Percentiles rank a stretch among this genome's conserved stretches.
Evolutionary conservation across 495 filamentous ascomycete genomes (phyloP).

Genomic region (Niebla homalea): DNA sequence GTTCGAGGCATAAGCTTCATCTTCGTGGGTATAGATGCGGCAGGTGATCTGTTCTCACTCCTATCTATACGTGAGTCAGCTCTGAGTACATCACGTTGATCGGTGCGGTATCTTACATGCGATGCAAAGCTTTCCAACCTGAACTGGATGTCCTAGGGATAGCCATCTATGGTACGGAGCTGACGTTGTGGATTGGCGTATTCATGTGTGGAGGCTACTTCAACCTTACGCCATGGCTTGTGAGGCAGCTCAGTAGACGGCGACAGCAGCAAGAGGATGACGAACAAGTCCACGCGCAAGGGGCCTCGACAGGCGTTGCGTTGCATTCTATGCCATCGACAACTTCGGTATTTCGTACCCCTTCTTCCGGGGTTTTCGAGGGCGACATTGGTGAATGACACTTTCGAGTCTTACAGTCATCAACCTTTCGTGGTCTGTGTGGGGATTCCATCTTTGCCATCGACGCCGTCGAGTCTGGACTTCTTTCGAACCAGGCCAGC

Average conservation of each 20-base stretch:
- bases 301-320: conserved; percentile 18
- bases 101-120: background rate
- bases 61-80: conserved; percentile 34
- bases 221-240: conserved; percentile 42
- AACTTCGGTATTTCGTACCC: conserved; percentile 42
- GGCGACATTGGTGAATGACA: background rate
- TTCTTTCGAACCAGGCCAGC: conserved; percentile 53
- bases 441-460: background rate
- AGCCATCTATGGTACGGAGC: conserved; percentile 48
- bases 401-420: background rate
- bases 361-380: conserved; percentile 23
- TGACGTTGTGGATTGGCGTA: conserved; percentile 48
- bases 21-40: conserved; percentile 51
- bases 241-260: background rate
- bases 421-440: background rate
- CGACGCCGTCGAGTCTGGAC: conserved; percentile 31
- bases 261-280: conserved; percentile 1
- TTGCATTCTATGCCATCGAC: conserved; percentile 41
- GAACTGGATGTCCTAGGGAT: conserved; percentile 42
- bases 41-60: conserved; percentile 48
- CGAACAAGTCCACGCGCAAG: conserved; percentile 9
- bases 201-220: conserved; percentile 47
- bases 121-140: conserved; percentile 36
- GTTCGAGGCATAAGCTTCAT: conserved; percentile 53
- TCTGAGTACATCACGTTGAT: background rate